Percentiles rank a stretch among this genome's conserved stretches.
Conservation (phyloP, 352 stramenopile species). For the Sclerospora graminicola region DNA sequence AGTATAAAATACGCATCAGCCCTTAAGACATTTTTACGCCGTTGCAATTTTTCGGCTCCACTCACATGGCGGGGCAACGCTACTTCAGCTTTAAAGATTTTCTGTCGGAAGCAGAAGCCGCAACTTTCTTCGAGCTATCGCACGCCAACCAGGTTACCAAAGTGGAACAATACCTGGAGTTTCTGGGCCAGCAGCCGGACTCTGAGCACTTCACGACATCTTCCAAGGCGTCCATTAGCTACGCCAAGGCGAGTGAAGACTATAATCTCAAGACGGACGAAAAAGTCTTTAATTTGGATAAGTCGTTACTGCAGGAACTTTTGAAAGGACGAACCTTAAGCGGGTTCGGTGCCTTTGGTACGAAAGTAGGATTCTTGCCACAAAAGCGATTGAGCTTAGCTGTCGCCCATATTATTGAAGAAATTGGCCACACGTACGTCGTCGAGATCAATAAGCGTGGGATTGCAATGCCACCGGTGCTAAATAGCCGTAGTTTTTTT, state of each 20-base stretch:
- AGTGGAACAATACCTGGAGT: slow-evolving; percentile 54
- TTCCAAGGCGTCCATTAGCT: slow-evolving; percentile 40
- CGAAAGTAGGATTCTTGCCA: slow-evolving; percentile 40
- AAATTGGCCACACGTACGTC: slow-evolving; percentile 59
- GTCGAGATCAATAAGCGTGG: slow-evolving; percentile 47
- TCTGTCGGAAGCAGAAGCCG: slow-evolving; percentile 29
- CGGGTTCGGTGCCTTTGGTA: slow-evolving; percentile 66
- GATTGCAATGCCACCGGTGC: slow-evolving; percentile 27
- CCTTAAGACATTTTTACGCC: too few species aligned
- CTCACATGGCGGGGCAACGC: too few species aligned
- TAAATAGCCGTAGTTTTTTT: slow-evolving; percentile 80
- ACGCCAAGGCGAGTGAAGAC: too few species aligned
- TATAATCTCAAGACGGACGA: too few species aligned
- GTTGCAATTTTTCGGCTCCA: too few species aligned
- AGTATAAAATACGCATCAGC: too few species aligned
- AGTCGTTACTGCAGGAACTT: slow-evolving; percentile 33
- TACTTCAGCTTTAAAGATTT: slow-evolving; percentile 69
- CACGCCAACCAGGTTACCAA: slow-evolving; percentile 45
- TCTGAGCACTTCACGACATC: slow-evolving; percentile 44
- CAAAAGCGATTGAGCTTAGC: slow-evolving; percentile 58
- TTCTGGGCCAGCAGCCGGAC: slow-evolving; percentile 37
- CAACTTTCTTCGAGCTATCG: slow-evolving; percentile 40
- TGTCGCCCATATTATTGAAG: slow-evolving; percentile 37
- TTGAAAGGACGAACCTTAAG: slow-evolving; percentile 39
- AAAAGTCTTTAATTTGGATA: too few species aligned